These are phyloP conservation scores for Aspergillus olivimuriae DNA, from an alignment of 495 filamentous ascomycete genomes.

Conservation along the genomic window DNA sequence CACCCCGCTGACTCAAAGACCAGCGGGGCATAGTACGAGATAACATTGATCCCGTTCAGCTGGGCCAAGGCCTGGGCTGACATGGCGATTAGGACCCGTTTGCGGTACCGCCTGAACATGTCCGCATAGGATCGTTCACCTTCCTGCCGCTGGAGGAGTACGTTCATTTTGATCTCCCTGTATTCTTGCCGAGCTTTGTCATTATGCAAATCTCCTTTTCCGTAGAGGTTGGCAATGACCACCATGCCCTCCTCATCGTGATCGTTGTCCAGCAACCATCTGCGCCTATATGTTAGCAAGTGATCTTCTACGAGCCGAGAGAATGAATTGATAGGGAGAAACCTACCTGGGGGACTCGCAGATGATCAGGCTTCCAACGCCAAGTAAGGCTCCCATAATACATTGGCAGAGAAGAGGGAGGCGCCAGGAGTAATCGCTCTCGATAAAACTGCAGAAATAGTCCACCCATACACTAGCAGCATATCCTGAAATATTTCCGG, in stretches of 20 bases:
- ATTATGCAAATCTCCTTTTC: slow-evolving; percentile 90
- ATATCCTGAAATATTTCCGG: slow-evolving; percentile 93
- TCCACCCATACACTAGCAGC: slow-evolving; percentile 97
- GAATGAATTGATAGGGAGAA: neutral
- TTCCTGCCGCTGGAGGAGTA: slow-evolving; percentile 86
- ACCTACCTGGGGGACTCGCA: slow-evolving; percentile 89
- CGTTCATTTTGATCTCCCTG: slow-evolving; percentile 97
- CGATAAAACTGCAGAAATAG: slow-evolving; percentile 90
- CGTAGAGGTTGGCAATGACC: slow-evolving; percentile 95
- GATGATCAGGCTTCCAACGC: slow-evolving; percentile 80
- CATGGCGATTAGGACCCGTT: slow-evolving; percentile 97
- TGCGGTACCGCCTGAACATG: slow-evolving; percentile 91
- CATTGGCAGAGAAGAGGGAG: slow-evolving; percentile 89
- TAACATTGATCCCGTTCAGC: slow-evolving; percentile 98
- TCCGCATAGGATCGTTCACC: slow-evolving; percentile 86
- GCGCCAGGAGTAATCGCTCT: slow-evolving; percentile 82
- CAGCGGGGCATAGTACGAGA: slow-evolving; percentile 95
- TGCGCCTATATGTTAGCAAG: slow-evolving; percentile 24
- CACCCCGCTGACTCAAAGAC: slow-evolving; percentile 97
- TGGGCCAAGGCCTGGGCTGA: slow-evolving; percentile 94
- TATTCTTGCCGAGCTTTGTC: slow-evolving; percentile 88
- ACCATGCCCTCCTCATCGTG: slow-evolving; percentile 97
- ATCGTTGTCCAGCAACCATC: slow-evolving; percentile 96
- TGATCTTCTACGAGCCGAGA: neutral
- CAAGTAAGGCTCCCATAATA: slow-evolving; percentile 82